Base-by-base conservation (phyloP, 495 filamentous ascomycete genomes). In the Elasticomyces elasticus region DNA sequence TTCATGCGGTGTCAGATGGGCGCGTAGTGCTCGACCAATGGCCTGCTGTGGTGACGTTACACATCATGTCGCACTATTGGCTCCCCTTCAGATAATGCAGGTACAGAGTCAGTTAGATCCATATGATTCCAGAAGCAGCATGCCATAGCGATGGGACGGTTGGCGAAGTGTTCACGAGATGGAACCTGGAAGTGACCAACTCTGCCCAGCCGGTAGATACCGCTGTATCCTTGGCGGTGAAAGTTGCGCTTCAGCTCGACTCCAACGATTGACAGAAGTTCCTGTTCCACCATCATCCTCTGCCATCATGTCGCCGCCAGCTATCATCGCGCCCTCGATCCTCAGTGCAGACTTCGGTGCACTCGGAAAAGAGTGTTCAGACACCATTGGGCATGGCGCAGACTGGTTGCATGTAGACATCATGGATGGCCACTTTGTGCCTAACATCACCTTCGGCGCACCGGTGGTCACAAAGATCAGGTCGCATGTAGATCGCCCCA, bases 301-400 rank as follows among this genome's bases (percentile, higher is more conserved):
- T 12, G 5, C 22, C 23, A 58, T 40, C 45, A 95, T 95, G 92
- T 73, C 85, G 38, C 94, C 90, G 0, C 78, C 85, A 62, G 85
- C 92, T 35, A 94, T 97, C 68, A 94, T 97, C 66, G 89, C 91
- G 10, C 92, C 92, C 17, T 98, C 92, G 15, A 97, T 98, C 60
- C 84, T 98, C 42, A 91, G 89, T 63, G 94, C 92, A 51, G 89
- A 98, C 75, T 98, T 98, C 68, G 87, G 81, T 60, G 75, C 81
- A 52, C 82, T 98, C 40, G 87, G 89, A 63, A 76, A 76, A 62
- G 92, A 85, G 68, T 98, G 92, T 72, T 79, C 79, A 19, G 74
- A 77, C 51, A 94, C 86, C 51, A 95, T 98, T 57, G 73, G 74
- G 22, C 74, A 86, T 46, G 87, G 88, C 41, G 86, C 89, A 52